Base-by-base conservation (phyloP, 805 yeast species). In the Pichia californica region DNA sequence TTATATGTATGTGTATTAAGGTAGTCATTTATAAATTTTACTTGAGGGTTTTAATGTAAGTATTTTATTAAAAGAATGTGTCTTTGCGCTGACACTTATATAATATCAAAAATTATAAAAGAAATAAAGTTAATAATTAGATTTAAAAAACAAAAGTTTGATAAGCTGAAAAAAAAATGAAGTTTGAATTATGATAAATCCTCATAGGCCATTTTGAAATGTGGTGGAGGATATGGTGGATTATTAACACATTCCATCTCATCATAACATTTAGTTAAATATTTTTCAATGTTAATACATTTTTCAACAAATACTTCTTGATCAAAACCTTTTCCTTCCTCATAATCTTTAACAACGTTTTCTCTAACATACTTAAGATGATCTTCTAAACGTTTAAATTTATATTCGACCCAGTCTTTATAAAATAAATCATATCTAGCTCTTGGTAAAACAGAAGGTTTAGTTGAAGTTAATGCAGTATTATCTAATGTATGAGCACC, bases 391-490 rank as follows among this genome's bases (percentile, higher is more conserved):
- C 58, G 55, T 11, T 47, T 40, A 37, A 62, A 59, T 43, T 64
- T 51, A 40, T 57, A 63, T 5, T 62, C 64, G 38, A 57, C 52
- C 68, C 68, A 64, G 18, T 59, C 64, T 14, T 61, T 60, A 35
- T 64, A 64, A 40, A 59, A 64, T 40, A 56, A 55, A 45, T 64
- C 63, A 36, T 55, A 60, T 11, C 55, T 46, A 1, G 66, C 60
- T 39, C 67, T 56, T 4, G 67, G 67, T 33, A 61, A 48, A 8
- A 59, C 66, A 21, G 64, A 58, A 7, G 69, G 67, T 36, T 57
- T 58, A 31, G 59, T 58, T n/a, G 67, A 58, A 0, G 67, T 64
- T 25, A 64, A 38, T 9, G 58, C 64, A 31, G 62, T 55, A 26
- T 62, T 62, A 48, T 64, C 69, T 19, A 61, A 52, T 7, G 47